These are phyloP conservation scores for Podila clonocystis DNA, from an alignment of 192 early-diverging fungal genomes.

Conservation along the genomic window DNA sequence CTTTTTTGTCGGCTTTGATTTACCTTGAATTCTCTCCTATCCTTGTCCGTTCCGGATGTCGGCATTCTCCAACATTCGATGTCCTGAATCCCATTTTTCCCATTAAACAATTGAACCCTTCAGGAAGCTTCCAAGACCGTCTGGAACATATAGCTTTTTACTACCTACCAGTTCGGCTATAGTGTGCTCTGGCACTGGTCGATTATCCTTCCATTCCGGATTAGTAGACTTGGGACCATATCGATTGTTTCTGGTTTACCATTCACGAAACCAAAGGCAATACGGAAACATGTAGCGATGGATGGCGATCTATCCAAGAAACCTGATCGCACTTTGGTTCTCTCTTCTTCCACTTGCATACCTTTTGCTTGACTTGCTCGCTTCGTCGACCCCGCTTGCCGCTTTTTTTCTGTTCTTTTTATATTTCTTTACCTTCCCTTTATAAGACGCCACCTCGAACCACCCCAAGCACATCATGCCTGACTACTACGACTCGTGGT, in stretches of 20 bases:
- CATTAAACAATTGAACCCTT: not conserved
- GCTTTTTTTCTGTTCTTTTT: not conserved
- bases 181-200: too few relatives aligned
- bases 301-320: too few relatives aligned
- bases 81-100: not conserved
- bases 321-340: not conserved
- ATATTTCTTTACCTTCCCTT: not conserved
- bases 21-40: not conserved
- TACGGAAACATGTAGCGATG: too few relatives aligned
- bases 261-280: too few relatives aligned
- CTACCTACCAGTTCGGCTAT: too few relatives aligned
- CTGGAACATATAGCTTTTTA: not conserved
- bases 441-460: not conserved
- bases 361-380: not conserved
- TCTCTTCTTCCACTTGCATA: not conserved
- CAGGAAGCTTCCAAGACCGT: not conserved
- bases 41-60: constrained; percentile 23
- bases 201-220: too few relatives aligned
- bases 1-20: not conserved
- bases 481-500: constrained; percentile 46
- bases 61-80: not conserved
- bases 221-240: too few relatives aligned
- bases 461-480: constrained; percentile 5
- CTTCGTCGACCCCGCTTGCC: not conserved
- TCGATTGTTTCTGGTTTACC: too few relatives aligned